Evolutionary conservation across 352 stramenopile species (phyloP), one percentile per base, ranked within the genome.

Genomic region (Phytopythium montanum): DNA sequence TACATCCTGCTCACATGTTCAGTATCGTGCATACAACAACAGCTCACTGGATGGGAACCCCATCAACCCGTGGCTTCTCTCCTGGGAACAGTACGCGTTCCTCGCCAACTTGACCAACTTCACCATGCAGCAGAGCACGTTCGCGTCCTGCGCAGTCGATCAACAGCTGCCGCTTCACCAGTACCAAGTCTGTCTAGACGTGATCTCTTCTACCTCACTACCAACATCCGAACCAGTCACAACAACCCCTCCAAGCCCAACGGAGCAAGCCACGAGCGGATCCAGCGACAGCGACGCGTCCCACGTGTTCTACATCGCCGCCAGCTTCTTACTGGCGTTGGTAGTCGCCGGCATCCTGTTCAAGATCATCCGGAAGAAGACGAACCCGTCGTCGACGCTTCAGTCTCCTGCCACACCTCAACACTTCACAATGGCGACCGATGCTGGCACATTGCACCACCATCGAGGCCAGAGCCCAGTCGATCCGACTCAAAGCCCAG

Each of bases 61-160:
- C 5, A 65, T 82, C 16, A 64, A 68, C 19, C 73, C 73, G 3
- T 75, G 54, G 58, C 46, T 48, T 19, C 51, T 75, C 5, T 50
- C 68, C 1, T 14, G 48, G 5, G 29, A 62, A 0, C 55, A 82
- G n/a, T 67, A 73, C 28, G 48, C 34, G 2, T 82, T 82, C 38
- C 44, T 82, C 3, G 64, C 52, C 2, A 66, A 64, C 19, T 54
- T 82, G 21, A 60, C 58, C 19, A 45, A 39, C 9, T 74, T 82
- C 25, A 28, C 7, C 16, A 66, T 75, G 31, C 65, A 82, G 16
- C 73, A 82, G 45, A 75, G 62, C n/a, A 65, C 68, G 5, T 82
- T 82, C 26, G 70, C 70, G 23, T 76, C 73, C 0, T 82, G 73
- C 42, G 44, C 61, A 0, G 55, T 70, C 29, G 59, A 65, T 5